Evolutionary conservation across 306 rosid genomes (phyloP).

Genomic region (Trichosanthes cucumerina): DNA sequence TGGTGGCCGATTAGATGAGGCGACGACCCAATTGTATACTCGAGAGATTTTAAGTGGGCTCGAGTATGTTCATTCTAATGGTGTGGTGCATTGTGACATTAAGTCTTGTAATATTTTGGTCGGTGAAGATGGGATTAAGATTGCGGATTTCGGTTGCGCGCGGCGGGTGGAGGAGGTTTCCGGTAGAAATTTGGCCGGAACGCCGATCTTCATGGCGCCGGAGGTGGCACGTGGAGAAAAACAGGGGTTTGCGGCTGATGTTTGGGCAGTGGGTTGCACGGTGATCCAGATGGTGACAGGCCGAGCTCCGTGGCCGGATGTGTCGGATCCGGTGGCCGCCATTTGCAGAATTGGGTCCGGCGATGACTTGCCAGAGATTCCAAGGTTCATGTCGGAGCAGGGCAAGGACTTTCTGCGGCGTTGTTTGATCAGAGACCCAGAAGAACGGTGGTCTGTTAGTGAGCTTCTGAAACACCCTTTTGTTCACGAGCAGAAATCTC

Average conservation of each 20-base stretch:
- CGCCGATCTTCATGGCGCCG: slow-evolving; percentile 86
- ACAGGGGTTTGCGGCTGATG: slow-evolving; percentile 70
- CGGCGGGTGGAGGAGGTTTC: slow-evolving; percentile 17
- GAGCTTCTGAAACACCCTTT: slow-evolving; percentile 64
- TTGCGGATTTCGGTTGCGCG: slow-evolving; percentile 86
- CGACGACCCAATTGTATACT: slow-evolving; percentile 22
- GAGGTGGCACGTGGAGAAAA: slow-evolving; percentile 88
- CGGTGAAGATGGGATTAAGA: slow-evolving; percentile 39
- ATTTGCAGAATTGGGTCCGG: slow-evolving; percentile 54
- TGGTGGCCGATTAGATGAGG: slow-evolving; percentile 42
- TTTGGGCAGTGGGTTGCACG: slow-evolving; percentile 89
- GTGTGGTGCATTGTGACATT: slow-evolving; percentile 84
- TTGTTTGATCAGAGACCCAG: slow-evolving; percentile 50
- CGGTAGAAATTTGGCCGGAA: slow-evolving; percentile 31
- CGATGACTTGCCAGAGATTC: slow-evolving; percentile 48
- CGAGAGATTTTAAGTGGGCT: slow-evolving; percentile 53
- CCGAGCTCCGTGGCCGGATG: slow-evolving; percentile 38
- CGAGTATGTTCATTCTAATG: slow-evolving; percentile 44
- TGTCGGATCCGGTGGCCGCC: slow-evolving; percentile 42
- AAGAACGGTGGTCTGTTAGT: slow-evolving; percentile 54
- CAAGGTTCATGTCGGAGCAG: slow-evolving; percentile 40
- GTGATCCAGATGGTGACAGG: slow-evolving; percentile 81
- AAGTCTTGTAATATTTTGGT: slow-evolving; percentile 61
- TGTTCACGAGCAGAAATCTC: slow-evolving; percentile 17
- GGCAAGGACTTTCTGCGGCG: slow-evolving; percentile 62